phyloP scores from a whole-genome alignment of 371 early-diverging fungal genomes.

The Lichtheimia ramosa region DNA sequence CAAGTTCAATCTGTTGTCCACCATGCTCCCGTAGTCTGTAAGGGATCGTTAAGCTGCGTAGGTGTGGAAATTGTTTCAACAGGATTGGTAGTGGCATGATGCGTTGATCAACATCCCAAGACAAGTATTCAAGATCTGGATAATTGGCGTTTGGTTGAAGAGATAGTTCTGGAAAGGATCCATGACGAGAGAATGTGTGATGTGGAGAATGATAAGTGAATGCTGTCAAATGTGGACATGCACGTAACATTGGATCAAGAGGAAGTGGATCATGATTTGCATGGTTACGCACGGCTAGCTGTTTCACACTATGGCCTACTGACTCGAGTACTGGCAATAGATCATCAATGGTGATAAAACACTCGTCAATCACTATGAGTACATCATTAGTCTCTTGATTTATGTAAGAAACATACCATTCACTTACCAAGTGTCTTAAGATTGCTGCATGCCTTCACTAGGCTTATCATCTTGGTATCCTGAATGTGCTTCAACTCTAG shows the following conservation, averaged over 20 bases:
- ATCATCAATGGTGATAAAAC: background rate
- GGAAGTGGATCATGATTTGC: background rate
- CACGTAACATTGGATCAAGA: background rate
- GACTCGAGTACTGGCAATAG: background rate
- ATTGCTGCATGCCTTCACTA: too few relatives aligned
- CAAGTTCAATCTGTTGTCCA: background rate
- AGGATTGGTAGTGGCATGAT: background rate
- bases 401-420: background rate
- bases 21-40: background rate
- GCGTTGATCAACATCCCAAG: background rate
- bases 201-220: slow-evolving; percentile 4
- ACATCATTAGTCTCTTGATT: background rate
- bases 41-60: background rate
- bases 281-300: background rate
- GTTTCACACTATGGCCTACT: background rate
- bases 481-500: too few relatives aligned
- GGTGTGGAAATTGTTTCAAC: background rate
- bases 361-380: background rate
- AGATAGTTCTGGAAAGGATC: background rate
- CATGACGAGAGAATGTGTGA: background rate
- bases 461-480: too few relatives aligned
- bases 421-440: background rate
- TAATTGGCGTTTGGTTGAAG: background rate
- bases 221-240: slow-evolving; percentile 1
- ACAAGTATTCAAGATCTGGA: background rate